Evolutionary conservation across 78 protist species (phyloP), one percentile per base, ranked within the genome.

Genomic region (Dictyostelium firmibasis): DNA sequence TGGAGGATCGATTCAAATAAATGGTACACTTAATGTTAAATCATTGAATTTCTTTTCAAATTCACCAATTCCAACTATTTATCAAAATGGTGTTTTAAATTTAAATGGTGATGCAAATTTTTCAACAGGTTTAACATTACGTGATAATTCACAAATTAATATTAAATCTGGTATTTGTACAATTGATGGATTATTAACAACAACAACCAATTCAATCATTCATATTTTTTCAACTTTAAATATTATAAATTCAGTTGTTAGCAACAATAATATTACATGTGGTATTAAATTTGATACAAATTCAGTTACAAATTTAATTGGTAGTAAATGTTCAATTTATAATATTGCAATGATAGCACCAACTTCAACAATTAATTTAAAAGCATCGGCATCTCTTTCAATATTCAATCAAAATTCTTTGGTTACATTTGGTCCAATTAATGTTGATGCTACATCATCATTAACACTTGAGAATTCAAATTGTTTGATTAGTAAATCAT

Each of bases 161-260:
- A 41, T 77, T 77, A 77, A 77, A 35, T 38, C 31, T 41, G 83
- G 83, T 77, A n/a, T 41, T n/a, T 77, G 50, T 41, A 77, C 33
- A 38, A 41, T 35, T n/a, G 41, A 77, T 14, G 64, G 50, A n/a
- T 0, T 41, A 31, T 23, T 77, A 38, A 23, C 50, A 18, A 10
- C 83, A 8, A 7, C 60, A 10, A n/a, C 83, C 5, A 14, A 13
- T 20, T 43, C 60, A 10, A 33, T 36, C 0, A 75, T 75, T 75
- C 57, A 36, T 31, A 33, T 14, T 33, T 18, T n/a, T 1, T 14
- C 81, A 9, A 36, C 81, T 10, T 36, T 75, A 75, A 75, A 36
- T 77, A 41, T 77, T 5, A 8, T 77, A 1, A 33, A 33, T 77
- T 23, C 47, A 8, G 29, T 36, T 7, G 9, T 23, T 43, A 25